phyloP scores from a whole-genome alignment of 129 eudicot genomes.

The Helianthus annuus region DNA sequence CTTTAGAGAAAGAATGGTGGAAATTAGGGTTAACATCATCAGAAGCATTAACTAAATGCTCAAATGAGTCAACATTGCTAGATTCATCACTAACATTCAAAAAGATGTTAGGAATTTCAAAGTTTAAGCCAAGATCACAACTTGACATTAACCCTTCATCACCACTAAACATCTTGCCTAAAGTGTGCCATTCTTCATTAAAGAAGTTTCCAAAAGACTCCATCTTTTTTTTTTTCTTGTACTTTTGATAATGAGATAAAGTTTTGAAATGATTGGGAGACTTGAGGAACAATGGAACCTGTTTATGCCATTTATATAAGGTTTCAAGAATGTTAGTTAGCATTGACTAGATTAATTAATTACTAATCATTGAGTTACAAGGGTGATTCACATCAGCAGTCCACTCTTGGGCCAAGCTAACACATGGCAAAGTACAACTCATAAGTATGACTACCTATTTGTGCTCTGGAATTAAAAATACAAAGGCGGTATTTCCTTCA shows the following conservation, averaged over 20 bases:
- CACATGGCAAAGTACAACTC: conserved; percentile 56
- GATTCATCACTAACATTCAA: conserved; percentile 18
- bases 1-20: conserved; percentile 51
- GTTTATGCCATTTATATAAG: conserved; percentile 36
- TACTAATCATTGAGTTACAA: conserved; percentile 30
- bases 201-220: conserved; percentile 52
- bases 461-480: background rate
- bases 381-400: conserved; percentile 40
- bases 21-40: conserved; percentile 27
- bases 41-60: conserved; percentile 24
- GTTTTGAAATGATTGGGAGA: conserved; percentile 27
- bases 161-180: conserved; percentile 51
- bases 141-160: conserved; percentile 27
- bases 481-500: background rate
- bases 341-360: conserved; percentile 49
- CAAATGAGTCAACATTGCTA: conserved; percentile 12
- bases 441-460: conserved; percentile 11
- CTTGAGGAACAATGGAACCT: conserved; percentile 30
- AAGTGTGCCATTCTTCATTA: conserved; percentile 68
- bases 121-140: background rate
- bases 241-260: conserved; percentile 6
- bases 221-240: conserved; percentile 36
- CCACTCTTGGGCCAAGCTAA: conserved; percentile 55
- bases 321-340: conserved; percentile 29
- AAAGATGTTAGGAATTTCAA: conserved; percentile 7